Percentiles rank a stretch among this genome's conserved stretches.
Evolutionary conservation across 2,329 filamentous ascomycete species (phyloP).

Genomic region (Drechslerella stenobrocha): DNA sequence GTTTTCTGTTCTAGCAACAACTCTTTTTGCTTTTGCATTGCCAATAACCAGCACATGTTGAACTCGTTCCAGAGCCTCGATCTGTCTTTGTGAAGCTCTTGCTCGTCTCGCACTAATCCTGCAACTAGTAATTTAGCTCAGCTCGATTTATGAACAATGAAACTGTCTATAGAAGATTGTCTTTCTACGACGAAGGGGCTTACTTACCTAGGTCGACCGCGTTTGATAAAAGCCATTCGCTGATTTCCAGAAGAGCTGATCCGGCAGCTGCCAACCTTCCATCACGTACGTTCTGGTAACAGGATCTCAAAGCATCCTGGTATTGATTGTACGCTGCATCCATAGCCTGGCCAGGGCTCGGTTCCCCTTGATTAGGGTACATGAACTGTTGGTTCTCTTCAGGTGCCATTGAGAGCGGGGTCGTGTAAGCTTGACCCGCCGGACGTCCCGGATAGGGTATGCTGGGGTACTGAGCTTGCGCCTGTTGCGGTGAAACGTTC

Average conservation of each 20-base stretch:
- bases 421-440: slow-evolving; percentile 28
- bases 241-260: slow-evolving; percentile 64
- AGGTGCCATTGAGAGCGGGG: slow-evolving; percentile 25
- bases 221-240: slow-evolving; percentile 69
- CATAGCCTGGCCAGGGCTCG: slow-evolving; percentile 46
- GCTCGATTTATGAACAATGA: slow-evolving; percentile 24
- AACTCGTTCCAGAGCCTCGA: slow-evolving; percentile 91
- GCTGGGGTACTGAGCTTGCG: slow-evolving; percentile 51
- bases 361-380: slow-evolving; percentile 40
- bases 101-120: slow-evolving; percentile 85
- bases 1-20: slow-evolving; percentile 65
- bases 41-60: slow-evolving; percentile 84
- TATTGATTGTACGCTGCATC: slow-evolving; percentile 58
- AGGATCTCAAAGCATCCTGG: slow-evolving; percentile 65
- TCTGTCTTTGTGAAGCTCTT: slow-evolving; percentile 72
- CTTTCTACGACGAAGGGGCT: slow-evolving; percentile 54
- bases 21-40: slow-evolving; percentile 82
- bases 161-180: neutral
- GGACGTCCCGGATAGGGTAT: slow-evolving; percentile 32
- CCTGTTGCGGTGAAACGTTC: slow-evolving; percentile 47
- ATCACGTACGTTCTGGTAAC: slow-evolving; percentile 72
- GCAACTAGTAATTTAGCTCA: slow-evolving; percentile 52
- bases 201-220: slow-evolving; percentile 69
- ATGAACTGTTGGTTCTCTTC: slow-evolving; percentile 47
- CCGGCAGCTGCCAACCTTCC: slow-evolving; percentile 66